Evolutionary conservation across 495 filamentous ascomycete species (phyloP).

Genomic region (Thozetella sp.): DNA sequence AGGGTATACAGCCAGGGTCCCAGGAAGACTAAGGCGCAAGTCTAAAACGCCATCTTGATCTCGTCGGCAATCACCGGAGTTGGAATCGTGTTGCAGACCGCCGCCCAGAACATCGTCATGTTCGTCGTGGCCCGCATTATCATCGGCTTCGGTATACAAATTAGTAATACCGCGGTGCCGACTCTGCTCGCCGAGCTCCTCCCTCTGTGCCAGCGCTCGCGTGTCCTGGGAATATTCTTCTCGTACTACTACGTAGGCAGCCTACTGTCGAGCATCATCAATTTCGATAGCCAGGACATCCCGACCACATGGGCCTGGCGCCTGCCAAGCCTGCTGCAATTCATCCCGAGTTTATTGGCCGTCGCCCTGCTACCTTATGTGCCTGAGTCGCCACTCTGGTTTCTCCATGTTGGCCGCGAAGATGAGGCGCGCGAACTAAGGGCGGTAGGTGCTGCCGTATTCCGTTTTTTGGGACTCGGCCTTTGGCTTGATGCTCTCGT

Average conservation of each 20-base stretch:
- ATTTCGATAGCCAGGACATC: conserved; percentile 36
- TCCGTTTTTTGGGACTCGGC: no score
- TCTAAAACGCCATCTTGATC: not conserved
- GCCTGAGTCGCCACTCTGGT: not conserved
- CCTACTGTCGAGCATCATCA: conserved; percentile 49
- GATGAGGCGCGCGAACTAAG: not conserved
- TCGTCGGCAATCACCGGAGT: conserved; percentile 4
- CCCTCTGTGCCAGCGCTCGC: conserved; percentile 32
- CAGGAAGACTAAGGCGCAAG: no score
- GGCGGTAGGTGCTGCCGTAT: no score
- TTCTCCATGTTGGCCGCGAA: not conserved
- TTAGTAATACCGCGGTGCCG: conserved; percentile 30
- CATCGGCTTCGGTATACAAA: conserved; percentile 44
- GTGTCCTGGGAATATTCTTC: conserved; percentile 42
- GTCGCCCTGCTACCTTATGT: conserved; percentile 35
- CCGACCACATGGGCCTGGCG: conserved; percentile 44
- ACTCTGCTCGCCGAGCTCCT: not conserved
- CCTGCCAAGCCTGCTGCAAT: conserved; percentile 43
- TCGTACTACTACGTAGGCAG: conserved; percentile 55
- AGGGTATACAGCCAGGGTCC: no score
- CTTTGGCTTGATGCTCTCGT: not conserved
- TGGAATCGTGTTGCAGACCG: conserved; percentile 45
- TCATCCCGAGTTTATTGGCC: conserved; percentile 24
- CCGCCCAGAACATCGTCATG: conserved; percentile 48
- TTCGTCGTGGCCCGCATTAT: conserved; percentile 43